Base-by-base conservation (phyloP, 371 early-diverging fungal species). In the Syncephalastrum racemosum region DNA sequence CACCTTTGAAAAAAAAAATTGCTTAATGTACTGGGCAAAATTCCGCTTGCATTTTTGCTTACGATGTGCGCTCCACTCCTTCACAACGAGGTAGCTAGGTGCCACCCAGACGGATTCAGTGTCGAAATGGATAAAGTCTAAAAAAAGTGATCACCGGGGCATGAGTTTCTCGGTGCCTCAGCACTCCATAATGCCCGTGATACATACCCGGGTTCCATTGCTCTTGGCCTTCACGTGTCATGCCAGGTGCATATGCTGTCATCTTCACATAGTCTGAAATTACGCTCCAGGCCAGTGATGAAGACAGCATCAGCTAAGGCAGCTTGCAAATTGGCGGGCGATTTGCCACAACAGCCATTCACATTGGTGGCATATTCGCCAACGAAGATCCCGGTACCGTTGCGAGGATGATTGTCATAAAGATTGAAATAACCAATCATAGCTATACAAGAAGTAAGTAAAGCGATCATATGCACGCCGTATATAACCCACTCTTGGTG, bases 301-400 rank as follows among this genome's bases (percentile, higher is more conserved):
- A 63, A 68, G n/a, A 58, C 51, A n/a, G 58, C 66, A 50, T 68
- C 66, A 16, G 59, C 60, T 20, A 68, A 15, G 16, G 66, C 65
- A 46, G 64, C 66, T 53, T 68, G 48, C 61, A 65, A 13, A 41
- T 50, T 58, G 36, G 65, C 62, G n/a, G 68, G 55, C n/a, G 62
- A 63, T 19, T 18, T 36, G 18, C 56, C 62, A 41, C 58, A 62
- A 44, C 64, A 53, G 13, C 62, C 65, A 42, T 64, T 56, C 7
- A 58, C 36, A 15, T 67, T 54, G 23, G 64, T 67, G 16, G 45
- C 68, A 49, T 46, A 67, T 60, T 67, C 68, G 42, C 68, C 68
- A 24, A 64, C 56, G 46, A 64, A 60, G 10, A 63, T 50, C 2
- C 49, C 54, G 43, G 53, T 59, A 12, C 54, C 54, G 40, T 67